phyloP scores from a whole-genome alignment of 805 yeast species.

The Myxozyma geophila region DNA sequence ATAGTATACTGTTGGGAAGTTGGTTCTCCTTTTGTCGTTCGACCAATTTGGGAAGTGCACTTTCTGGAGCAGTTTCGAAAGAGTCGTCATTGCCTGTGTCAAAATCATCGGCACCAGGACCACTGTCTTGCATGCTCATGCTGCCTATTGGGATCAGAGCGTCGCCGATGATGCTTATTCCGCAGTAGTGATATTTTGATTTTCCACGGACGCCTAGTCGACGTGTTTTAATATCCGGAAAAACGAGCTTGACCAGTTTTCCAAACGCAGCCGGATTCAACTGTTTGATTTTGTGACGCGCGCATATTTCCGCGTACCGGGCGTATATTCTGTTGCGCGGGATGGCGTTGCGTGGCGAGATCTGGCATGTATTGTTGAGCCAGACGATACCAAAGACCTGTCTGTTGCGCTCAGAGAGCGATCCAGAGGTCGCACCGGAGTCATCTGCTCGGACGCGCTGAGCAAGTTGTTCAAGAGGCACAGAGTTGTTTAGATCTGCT shows the following conservation, averaged over 20 bases:
- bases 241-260: slow-evolving; percentile 65
- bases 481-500: slow-evolving; percentile 30
- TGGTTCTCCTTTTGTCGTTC: neutral
- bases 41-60: neutral
- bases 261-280: slow-evolving; percentile 81
- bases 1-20: neutral
- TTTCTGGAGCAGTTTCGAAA: slow-evolving; percentile 7
- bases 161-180: slow-evolving; percentile 57
- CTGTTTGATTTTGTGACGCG: slow-evolving; percentile 58
- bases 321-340: slow-evolving; percentile 73
- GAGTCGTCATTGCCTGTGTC: slow-evolving; percentile 13
- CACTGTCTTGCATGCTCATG: neutral
- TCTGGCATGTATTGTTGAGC: slow-evolving; percentile 67
- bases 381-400: slow-evolving; percentile 85
- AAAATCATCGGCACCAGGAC: slow-evolving; percentile 2
- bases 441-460: slow-evolving; percentile 38
- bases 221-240: slow-evolving; percentile 71
- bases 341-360: slow-evolving; percentile 56
- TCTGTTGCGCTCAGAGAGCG: slow-evolving; percentile 44
- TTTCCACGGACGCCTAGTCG: slow-evolving; percentile 82
- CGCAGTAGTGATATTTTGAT: slow-evolving; percentile 85
- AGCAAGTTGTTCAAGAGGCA: slow-evolving; percentile 38
- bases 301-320: slow-evolving; percentile 63
- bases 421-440: slow-evolving; percentile 9
- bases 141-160: slow-evolving; percentile 17